Evolutionary conservation across 2,329 filamentous ascomycete species (phyloP), one percentile per base, ranked within the genome.

Genomic region (Scopulariopsis brevicaulis): DNA sequence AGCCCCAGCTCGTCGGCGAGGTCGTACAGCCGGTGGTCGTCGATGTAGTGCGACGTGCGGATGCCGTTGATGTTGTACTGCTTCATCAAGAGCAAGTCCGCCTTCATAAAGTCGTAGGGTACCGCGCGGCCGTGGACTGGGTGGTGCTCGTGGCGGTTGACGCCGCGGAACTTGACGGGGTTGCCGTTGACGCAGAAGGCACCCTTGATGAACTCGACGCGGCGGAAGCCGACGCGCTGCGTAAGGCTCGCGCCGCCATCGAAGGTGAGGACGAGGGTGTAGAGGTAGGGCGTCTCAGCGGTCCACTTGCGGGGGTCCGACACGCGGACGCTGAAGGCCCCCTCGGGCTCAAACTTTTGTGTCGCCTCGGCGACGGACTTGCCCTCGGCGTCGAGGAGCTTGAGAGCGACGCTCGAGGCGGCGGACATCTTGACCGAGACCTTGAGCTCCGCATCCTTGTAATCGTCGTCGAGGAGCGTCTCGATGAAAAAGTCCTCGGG

Each of bases 101-200:
- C 69, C 57, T 78, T 74, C 63, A 89, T 77, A n/a, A 79, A 82
- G 0, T 80, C 77, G 32, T 79, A 77, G 0, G 83, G 83, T 1
- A 88, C 81, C 0, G 83, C 76, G 0, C 85, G 78, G 0, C 85
- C 85, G 5, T 77, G 78, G 58, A 77, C 71, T 0, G 84, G 80
- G 63, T 88, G 82, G 62, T 89, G 85, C 59, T 90, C 86, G 62
- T 89, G 86, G 37, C 85, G 77, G 64, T 89, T 89, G 6, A 84
- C 83, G 2, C 86, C 86, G 18, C 83, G 80, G 62, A 90, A 75
- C 15, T 86, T 79, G 58, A 89, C 77, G 0, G 82, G 76, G 22
- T 74, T 75, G 2, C 85, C 85, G 59, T 89, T 89, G 61, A 90
- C 80, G 54, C 77, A 76, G 62, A 87, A 77, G 32, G 85, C 73